These are phyloP conservation scores for Xylaria sp. DNA, from an alignment of 2,329 filamentous ascomycete species.

Conservation along the genomic window DNA sequence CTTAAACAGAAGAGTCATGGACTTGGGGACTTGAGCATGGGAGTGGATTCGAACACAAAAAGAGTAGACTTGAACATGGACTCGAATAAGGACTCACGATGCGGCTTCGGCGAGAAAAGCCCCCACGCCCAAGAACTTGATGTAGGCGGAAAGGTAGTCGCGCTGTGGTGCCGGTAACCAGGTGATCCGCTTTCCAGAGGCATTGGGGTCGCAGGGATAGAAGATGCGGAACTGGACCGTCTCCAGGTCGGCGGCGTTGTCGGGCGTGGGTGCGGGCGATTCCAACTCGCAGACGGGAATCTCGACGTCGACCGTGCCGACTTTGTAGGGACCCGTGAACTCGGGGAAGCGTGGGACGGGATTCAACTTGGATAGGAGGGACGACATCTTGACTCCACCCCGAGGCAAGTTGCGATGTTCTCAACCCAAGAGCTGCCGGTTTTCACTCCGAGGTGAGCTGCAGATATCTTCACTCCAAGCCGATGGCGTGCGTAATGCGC, in stretches of 20 bases:
- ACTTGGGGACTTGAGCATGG: too few species aligned
- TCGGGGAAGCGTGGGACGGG: constrained; percentile 77
- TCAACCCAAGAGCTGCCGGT: too few species aligned
- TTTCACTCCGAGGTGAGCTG: neutral
- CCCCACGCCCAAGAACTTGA: constrained; percentile 76
- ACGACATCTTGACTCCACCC: constrained; percentile 48
- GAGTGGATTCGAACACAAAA: too few species aligned
- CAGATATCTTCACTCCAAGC: too few species aligned
- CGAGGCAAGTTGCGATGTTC: too few species aligned
- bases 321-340: constrained; percentile 80
- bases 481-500: neutral
- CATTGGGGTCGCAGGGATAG: constrained; percentile 72
- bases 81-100: constrained; percentile 58
- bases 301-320: constrained; percentile 84
- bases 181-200: constrained; percentile 68
- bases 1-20: too few species aligned
- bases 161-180: constrained; percentile 84
- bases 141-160: constrained; percentile 78
- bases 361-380: constrained; percentile 66
- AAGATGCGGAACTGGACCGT: constrained; percentile 86
- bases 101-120: constrained; percentile 66
- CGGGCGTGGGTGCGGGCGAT: constrained; percentile 63
- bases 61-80: neutral
- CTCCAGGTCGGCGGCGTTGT: constrained; percentile 66
- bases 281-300: constrained; percentile 72